Conservation (phyloP, 208 protist genomes). For the Leptomonas pyrrhocoris region DNA sequence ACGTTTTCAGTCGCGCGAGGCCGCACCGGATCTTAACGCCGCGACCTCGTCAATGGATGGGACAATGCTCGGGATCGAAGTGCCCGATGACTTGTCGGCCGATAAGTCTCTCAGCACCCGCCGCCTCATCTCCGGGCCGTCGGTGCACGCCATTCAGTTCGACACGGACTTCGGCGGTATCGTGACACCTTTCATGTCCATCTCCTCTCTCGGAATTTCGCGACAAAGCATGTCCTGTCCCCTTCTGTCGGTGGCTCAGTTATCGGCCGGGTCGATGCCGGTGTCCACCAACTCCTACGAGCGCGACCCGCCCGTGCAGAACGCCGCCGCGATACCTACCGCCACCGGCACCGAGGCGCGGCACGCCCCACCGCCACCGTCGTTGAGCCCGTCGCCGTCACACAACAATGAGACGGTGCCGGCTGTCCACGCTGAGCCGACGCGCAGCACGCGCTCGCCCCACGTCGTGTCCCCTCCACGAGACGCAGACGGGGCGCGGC, state of each 20-base stretch:
- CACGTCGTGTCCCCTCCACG: not conserved
- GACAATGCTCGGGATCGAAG: constrained; percentile 18
- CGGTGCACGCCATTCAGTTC: constrained; percentile 33
- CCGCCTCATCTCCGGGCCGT: constrained; percentile 11
- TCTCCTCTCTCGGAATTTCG: constrained; percentile 27
- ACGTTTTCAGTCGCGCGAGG: constrained; percentile 3
- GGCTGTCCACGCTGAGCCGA: not conserved
- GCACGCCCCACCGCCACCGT: not conserved
- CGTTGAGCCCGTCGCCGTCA: not conserved
- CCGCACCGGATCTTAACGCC: not conserved
- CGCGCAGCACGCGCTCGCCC: not conserved
- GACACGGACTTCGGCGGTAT: constrained; percentile 13
- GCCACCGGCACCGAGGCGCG: not conserved
- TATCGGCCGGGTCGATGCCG: constrained; percentile 3
- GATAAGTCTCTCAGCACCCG: constrained; percentile 1
- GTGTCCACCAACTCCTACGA: constrained; percentile 4
- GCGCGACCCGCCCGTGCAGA: not conserved
- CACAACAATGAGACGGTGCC: constrained; percentile 8
- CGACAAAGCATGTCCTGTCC: constrained; percentile 11
- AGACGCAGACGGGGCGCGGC: not conserved
- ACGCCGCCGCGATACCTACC: not conserved
- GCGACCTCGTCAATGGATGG: constrained; percentile 17
- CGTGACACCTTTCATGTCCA: constrained; percentile 37
- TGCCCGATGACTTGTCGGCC: constrained; percentile 25
- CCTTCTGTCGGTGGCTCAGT: constrained; percentile 21